phyloP scores from a whole-genome alignment of 2,329 filamentous ascomycete genomes.

The Stachybotrys elegans region DNA sequence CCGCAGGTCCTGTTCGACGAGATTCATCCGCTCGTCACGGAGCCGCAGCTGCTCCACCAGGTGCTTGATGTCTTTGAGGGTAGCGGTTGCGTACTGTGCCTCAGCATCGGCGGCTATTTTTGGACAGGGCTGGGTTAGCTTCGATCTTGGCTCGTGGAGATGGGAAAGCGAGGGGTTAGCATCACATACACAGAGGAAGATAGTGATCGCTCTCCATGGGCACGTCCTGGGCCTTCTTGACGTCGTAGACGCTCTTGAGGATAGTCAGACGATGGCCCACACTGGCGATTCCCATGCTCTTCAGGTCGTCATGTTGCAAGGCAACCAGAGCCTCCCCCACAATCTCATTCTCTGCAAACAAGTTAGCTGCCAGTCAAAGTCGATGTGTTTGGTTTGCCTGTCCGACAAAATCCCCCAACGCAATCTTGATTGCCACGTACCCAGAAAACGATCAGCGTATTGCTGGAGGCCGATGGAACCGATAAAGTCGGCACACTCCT shows the following conservation, averaged over 20 bases:
- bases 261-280: conserved; percentile 93
- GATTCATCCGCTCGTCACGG: conserved; percentile 83
- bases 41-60: conserved; percentile 85
- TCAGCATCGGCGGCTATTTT: conserved; percentile 78
- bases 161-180: conserved; percentile 4
- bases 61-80: conserved; percentile 86
- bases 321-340: conserved; percentile 87
- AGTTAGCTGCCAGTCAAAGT: conserved; percentile 13
- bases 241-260: conserved; percentile 91
- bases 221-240: conserved; percentile 90
- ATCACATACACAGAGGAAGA: conserved; percentile 70
- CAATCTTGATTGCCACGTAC: conserved; percentile 45
- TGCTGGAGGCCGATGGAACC: conserved; percentile 72
- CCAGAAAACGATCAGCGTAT: conserved; percentile 78
- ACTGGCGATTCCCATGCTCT: conserved; percentile 88
- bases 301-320: conserved; percentile 86
- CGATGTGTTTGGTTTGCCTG: too few species aligned
- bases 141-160: conserved; percentile 4
- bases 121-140: conserved; percentile 14
- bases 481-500: conserved; percentile 89
- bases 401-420: neutral
- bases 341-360: conserved; percentile 76
- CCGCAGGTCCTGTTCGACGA: conserved; percentile 77
- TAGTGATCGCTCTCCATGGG: conserved; percentile 91
- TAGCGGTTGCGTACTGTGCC: conserved; percentile 78